Evolutionary conservation across 148 eudicot species (phyloP), one percentile per base, ranked within the genome.

Genomic region (Chenopodium quinoa): DNA sequence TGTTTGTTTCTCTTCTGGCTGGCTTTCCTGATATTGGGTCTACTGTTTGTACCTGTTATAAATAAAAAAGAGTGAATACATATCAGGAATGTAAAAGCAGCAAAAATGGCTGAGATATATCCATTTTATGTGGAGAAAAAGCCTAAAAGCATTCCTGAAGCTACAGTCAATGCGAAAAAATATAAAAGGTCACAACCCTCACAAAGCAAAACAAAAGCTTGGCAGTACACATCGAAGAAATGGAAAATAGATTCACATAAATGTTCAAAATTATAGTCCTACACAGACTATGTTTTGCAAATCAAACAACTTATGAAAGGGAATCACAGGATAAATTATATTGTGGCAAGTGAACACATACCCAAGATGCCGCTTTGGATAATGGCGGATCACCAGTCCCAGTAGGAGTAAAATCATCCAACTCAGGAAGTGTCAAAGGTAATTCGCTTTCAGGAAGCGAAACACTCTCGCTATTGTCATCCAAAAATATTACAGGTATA

Each of bases 331-430:
- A 63, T 48, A 54, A 78, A 19, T 52, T 69, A 70, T 70, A 78
- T 9, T 12, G 50, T 82, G 27, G 70, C n/a, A 79, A 79, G 50
- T 79, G 22, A 71, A 78, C 72, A 80, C 91, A 52, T 86, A 93
- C 99, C 99, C 99, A 96, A 68, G 99, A 88, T 64, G 79, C 80
- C 68, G 98, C 98, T 90, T 96, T 96, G 16, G 99, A 71, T 76
- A 96, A 91, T 70, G 99, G 99, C 29, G 99, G 99, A 44, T 96
- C 99, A 80, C 99, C 99, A n/a, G 99, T 93, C 63, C 98, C 99
- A 25, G 97, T 96, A 40, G 99, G 99, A 73, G 93, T 93, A 80
- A 96, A 96, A 90, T 96, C 99, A 84, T 96, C 97, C 88, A 96
- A 87, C 87, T 93, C 97, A 52, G 99, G 99, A 84, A 96, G 99